Conservation (phyloP, 345 rosid genomes). For the Eucalyptus paniculata region DNA sequence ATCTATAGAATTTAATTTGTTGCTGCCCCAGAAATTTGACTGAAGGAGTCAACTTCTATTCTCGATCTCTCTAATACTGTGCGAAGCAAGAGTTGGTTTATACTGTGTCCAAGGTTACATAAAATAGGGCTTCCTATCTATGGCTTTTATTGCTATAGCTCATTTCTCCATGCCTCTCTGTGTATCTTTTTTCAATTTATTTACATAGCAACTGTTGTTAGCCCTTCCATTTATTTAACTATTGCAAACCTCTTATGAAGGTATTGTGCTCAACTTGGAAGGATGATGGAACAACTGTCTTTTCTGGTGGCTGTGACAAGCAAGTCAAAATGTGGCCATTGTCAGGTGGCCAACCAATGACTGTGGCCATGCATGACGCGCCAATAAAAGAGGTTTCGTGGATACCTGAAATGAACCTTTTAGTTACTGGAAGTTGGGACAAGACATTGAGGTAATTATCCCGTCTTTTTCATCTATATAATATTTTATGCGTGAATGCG, state of each 20-base stretch:
- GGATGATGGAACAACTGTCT: constrained; percentile 95
- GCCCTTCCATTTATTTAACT: not conserved
- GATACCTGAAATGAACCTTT: constrained; percentile 87
- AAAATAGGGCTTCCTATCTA: not conserved
- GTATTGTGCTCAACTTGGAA: constrained; percentile 93
- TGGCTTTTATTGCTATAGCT: not conserved
- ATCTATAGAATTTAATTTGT: not conserved
- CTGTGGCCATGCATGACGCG: constrained; percentile 93
- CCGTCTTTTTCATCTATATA: not conserved
- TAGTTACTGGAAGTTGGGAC: constrained; percentile 93
- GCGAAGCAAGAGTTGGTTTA: not conserved
- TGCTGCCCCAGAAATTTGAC: not conserved
- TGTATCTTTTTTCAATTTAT: not conserved
- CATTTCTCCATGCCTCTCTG: not conserved
- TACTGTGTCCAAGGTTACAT: not conserved
- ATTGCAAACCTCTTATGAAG: constrained; percentile 10
- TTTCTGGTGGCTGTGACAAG: constrained; percentile 95
- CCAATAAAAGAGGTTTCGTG: constrained; percentile 77
- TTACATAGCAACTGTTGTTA: not conserved
- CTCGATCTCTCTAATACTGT: not conserved
- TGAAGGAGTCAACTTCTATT: not conserved
- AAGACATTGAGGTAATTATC: constrained; percentile 65
- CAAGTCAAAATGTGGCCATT: constrained; percentile 99
- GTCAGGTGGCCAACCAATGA: constrained; percentile 78
- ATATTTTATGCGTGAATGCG: not conserved